A percentile compares a stretch with the other conserved stretches of the same genome.
phyloP scores from a whole-genome alignment of 768 basidiomycete genomes.

The Phlebiopsis gigantea region DNA sequence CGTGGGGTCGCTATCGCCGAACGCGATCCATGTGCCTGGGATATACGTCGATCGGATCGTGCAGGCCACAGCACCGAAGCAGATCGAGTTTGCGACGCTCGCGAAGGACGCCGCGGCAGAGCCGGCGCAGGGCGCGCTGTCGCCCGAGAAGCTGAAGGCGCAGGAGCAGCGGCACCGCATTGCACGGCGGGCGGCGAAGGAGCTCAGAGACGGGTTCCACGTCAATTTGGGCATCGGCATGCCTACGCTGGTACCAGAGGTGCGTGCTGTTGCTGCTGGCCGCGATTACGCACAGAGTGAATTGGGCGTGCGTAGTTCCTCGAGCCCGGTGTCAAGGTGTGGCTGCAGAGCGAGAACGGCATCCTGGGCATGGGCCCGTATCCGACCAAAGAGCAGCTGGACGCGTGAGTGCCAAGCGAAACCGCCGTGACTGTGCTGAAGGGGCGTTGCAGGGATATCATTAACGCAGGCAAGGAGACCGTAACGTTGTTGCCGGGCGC shows the following conservation, averaged over 20 bases:
- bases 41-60: constrained; percentile 91
- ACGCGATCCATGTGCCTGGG: constrained; percentile 76
- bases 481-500: constrained; percentile 90
- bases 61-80: constrained; percentile 66
- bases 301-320: constrained; percentile 35
- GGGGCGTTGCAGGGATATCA: constrained; percentile 58
- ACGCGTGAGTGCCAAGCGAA: constrained; percentile 53
- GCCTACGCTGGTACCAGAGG: constrained; percentile 82
- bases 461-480: constrained; percentile 95
- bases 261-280: constrained; percentile 1
- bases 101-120: constrained; percentile 26
- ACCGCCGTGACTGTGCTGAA: background rate
- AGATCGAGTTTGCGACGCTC: constrained; percentile 70
- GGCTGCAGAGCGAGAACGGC: constrained; percentile 90
- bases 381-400: constrained; percentile 72
- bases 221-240: constrained; percentile 91
- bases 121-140: constrained; percentile 31
- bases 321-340: constrained; percentile 70
- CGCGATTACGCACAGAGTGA: background rate
- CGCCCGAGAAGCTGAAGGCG: constrained; percentile 42
- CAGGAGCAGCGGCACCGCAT: constrained; percentile 65
- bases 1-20: constrained; percentile 72
- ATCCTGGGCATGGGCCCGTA: constrained; percentile 90
- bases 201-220: constrained; percentile 82
- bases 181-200: constrained; percentile 82